Conservation (phyloP, 2,329 filamentous ascomycete genomes). For the Onygenales sp. region DNA sequence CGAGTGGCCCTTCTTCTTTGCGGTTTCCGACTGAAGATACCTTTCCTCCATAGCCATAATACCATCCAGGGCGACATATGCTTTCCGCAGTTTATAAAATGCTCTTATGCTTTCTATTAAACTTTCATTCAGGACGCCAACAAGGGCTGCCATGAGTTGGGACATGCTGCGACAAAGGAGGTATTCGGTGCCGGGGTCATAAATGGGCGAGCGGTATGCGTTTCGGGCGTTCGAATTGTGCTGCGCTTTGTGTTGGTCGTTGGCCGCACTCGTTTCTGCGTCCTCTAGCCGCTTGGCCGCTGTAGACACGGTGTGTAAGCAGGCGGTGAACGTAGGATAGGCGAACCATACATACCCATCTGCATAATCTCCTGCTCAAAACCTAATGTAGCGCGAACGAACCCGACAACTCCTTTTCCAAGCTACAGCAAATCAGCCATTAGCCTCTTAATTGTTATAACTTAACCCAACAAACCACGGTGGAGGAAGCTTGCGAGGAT, state of each 20-base stretch:
- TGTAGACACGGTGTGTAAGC: constrained; percentile 15
- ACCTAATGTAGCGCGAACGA: constrained; percentile 76
- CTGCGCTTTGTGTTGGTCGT: constrained; percentile 66
- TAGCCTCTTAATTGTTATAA: background rate
- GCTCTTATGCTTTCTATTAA: constrained; percentile 82
- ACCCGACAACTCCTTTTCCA: constrained; percentile 69
- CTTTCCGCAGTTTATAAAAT: constrained; percentile 87
- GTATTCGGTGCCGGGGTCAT: constrained; percentile 78
- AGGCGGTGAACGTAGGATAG: constrained; percentile 13
- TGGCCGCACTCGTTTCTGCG: constrained; percentile 66
- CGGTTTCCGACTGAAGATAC: constrained; percentile 32
- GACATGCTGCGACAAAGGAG: constrained; percentile 74
- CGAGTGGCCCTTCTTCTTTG: constrained; percentile 5
- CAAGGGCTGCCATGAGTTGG: constrained; percentile 80
- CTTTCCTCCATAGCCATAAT: constrained; percentile 67
- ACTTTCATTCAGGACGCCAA: constrained; percentile 85
- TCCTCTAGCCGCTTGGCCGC: constrained; percentile 62
- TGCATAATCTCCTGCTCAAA: constrained; percentile 89
- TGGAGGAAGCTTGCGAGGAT: too few species aligned
- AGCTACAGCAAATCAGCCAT: constrained; percentile 41
- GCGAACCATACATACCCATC: constrained; percentile 41
- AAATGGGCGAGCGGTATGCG: constrained; percentile 53
- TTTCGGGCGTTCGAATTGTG: constrained; percentile 46
- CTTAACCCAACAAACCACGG: too few species aligned
- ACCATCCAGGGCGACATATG: constrained; percentile 69